Evolutionary conservation across 345 rosid genomes (phyloP).

Genomic region (Sisymbrium irio): DNA sequence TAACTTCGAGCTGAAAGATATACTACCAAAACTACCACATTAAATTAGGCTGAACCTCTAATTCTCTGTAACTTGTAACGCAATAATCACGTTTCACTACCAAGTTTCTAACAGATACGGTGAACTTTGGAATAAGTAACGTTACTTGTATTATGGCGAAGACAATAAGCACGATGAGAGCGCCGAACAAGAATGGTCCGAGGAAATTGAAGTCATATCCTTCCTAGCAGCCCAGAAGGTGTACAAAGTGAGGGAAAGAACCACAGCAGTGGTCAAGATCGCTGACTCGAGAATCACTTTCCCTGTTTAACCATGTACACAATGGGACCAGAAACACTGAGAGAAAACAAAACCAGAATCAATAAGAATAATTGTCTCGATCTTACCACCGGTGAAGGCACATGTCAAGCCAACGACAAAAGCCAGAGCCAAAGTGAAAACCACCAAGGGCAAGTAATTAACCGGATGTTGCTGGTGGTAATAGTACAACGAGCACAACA

Average conservation of each 20-base stretch:
- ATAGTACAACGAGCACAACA: conserved; percentile 68
- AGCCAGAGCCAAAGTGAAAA: conserved; percentile 60
- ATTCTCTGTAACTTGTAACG: not conserved
- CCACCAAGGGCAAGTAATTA: conserved; percentile 64
- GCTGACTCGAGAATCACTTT: conserved; percentile 77
- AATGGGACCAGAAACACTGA: not conserved
- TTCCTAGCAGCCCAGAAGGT: conserved; percentile 83
- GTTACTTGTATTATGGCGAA: conserved; percentile 24
- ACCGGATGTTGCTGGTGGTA: conserved; percentile 83
- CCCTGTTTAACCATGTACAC: conserved; percentile 42
- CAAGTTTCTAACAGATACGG: not conserved
- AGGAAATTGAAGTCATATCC: conserved; percentile 81
- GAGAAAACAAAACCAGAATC: not conserved
- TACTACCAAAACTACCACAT: not conserved
- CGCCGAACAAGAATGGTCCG: conserved; percentile 81
- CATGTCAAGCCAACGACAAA: conserved; percentile 75
- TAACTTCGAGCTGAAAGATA: too few relatives aligned
- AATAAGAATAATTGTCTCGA: not conserved
- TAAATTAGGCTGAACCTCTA: not conserved
- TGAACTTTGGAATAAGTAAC: not conserved
- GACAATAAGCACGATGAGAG: conserved; percentile 23
- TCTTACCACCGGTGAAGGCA: conserved; percentile 64
- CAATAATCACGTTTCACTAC: too few relatives aligned
- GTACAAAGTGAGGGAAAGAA: conserved; percentile 65
- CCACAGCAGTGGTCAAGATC: conserved; percentile 63